phyloP scores from a whole-genome alignment of 2,329 filamentous ascomycete genomes.

The Massarina eburnea region DNA sequence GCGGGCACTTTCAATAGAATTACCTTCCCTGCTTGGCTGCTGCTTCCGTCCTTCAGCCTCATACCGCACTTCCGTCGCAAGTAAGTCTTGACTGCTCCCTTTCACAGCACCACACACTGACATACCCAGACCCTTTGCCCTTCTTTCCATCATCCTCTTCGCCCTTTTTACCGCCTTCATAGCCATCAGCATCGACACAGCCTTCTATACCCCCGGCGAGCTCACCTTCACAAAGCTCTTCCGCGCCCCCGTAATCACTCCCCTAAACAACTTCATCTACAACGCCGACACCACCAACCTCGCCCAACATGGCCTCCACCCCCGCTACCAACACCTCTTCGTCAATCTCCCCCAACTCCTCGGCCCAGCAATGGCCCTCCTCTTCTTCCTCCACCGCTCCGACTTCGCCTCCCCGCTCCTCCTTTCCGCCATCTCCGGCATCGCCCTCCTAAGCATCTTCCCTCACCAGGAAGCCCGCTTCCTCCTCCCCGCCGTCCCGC shows the following conservation, averaged over 20 bases:
- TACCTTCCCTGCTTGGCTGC: conserved; percentile 89
- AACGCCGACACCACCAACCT: conserved; percentile 53
- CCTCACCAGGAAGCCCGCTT: conserved; percentile 82
- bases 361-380: conserved; percentile 52
- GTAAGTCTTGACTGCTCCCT: conserved; percentile 52
- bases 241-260: conserved; percentile 54
- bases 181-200: conserved; percentile 80
- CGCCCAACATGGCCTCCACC: conserved; percentile 56
- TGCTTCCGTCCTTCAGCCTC: conserved; percentile 80
- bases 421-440: conserved; percentile 72
- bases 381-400: conserved; percentile 53
- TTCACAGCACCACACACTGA: background rate
- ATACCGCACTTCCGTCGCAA: conserved; percentile 82
- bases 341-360: conserved; percentile 56
- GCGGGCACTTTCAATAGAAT: conserved; percentile 95
- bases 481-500: conserved; percentile 71
- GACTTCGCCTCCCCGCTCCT: conserved; percentile 57
- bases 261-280: conserved; percentile 56
- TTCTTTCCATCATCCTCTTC: conserved; percentile 66
- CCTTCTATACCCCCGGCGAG: conserved; percentile 69
- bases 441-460: conserved; percentile 70
- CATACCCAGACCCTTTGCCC: conserved; percentile 53
- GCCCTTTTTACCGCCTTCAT: conserved; percentile 68
- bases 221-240: conserved; percentile 67
- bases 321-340: conserved; percentile 54